Percentiles rank a stretch among this genome's conserved stretches.
Evolutionary conservation across 176 grass and related monocot genomes (phyloP).

Genomic region (Aegilops umbellulata): DNA sequence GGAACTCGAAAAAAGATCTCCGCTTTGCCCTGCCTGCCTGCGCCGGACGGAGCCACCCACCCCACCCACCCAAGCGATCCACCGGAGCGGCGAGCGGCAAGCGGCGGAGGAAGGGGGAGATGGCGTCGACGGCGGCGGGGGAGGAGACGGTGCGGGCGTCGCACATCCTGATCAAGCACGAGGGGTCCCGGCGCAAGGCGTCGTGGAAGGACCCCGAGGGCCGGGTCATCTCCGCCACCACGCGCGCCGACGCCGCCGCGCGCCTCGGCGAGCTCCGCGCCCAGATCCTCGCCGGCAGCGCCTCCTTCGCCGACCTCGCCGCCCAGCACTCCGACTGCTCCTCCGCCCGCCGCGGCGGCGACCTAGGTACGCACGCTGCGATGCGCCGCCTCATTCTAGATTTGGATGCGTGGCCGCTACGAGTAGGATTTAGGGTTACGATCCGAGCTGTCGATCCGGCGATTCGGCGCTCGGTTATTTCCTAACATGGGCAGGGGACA

Average conservation of each 20-base stretch:
- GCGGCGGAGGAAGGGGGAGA: background rate
- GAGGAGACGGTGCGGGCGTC: conserved; percentile 59
- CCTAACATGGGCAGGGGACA: background rate
- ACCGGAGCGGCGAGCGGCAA: background rate
- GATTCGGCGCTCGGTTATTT: background rate
- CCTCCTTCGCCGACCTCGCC: conserved; percentile 58
- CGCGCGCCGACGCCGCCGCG: conserved; percentile 39
- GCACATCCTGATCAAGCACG: conserved; percentile 86
- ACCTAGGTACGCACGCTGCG: conserved; percentile 41
- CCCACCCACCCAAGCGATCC: background rate
- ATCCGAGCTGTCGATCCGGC: background rate
- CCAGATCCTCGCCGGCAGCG: conserved; percentile 49
- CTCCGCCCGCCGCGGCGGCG: conserved; percentile 66
- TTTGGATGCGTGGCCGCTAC: background rate
- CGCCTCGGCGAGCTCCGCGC: conserved; percentile 46
- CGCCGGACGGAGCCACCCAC: background rate
- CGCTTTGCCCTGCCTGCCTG: background rate
- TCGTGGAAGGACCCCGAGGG: conserved; percentile 80
- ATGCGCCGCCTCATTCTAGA: background rate
- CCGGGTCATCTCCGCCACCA: conserved; percentile 52
- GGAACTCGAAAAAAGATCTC: background rate
- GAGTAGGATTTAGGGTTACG: background rate
- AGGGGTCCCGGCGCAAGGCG: conserved; percentile 74
- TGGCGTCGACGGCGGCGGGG: conserved; percentile 8
- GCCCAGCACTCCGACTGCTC: conserved; percentile 68